Percentiles rank a stretch among this genome's conserved stretches.
phyloP scores from a whole-genome alignment of 352 stramenopile species.

The Globisporangium radiosum region DNA sequence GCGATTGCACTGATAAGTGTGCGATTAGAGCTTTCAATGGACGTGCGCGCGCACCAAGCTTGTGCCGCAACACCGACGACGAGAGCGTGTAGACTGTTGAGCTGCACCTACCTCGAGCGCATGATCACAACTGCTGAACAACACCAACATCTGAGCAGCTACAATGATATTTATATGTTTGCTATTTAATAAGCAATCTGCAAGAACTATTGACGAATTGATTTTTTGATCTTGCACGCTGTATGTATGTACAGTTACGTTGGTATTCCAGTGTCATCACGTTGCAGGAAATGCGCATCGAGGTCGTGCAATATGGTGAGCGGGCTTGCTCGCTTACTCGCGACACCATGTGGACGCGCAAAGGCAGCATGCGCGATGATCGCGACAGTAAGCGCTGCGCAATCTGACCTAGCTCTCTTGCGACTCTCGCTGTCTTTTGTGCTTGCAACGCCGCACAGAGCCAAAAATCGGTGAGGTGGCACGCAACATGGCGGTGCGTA shows the following conservation, averaged over 20 bases:
- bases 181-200: no score
- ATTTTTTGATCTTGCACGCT: no score
- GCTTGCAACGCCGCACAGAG: slow-evolving; percentile 24
- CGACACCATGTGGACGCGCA: no score
- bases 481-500: slow-evolving; percentile 58
- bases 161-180: no score
- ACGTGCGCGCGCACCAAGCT: not conserved
- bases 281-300: slow-evolving; percentile 38
- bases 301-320: slow-evolving; percentile 79
- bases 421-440: not conserved
- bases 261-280: no score
- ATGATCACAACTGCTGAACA: not conserved
- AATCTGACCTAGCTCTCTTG: no score
- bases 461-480: slow-evolving; percentile 59
- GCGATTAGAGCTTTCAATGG: not conserved
- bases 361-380: not conserved
- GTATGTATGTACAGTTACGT: no score
- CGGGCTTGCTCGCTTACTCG: no score
- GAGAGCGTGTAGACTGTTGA: not conserved
- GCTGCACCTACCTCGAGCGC: not conserved
- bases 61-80: not conserved
- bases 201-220: no score
- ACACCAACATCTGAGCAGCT: no score
- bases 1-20: slow-evolving; percentile 32
- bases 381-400: not conserved